Evolutionary conservation across 495 filamentous ascomycete species (phyloP), one percentile per base, ranked within the genome.

Genomic region (Penicillium subrubescens): DNA sequence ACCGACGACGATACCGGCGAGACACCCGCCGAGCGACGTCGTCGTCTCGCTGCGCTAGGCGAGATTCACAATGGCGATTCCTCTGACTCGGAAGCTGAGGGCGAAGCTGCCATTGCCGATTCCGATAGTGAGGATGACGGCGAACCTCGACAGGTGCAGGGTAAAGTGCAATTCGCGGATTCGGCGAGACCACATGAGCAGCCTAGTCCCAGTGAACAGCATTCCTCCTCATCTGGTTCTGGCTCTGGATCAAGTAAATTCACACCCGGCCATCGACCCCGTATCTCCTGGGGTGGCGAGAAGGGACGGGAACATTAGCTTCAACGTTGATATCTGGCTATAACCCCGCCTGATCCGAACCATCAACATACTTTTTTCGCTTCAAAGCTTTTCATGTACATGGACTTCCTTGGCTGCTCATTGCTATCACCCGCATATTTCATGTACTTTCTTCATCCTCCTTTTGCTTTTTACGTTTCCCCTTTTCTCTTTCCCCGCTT

Each of bases 11-110:
- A 88, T 27, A 78, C 76, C 3, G 85, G 82, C 44, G 94, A 97
- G 75, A 96, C 92, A 5, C 87, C 91, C 0, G 94, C 93, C 0
- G 94, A 97, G 77, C 83, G 90, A 48, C 84, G 90, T 41, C 84
- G 93, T 64, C 88, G 94, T 74, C 87, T 96, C 59, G 94, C 92
- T 2, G 94, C 94, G 5, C 78, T 97, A n/a, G 93, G 92, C 52
- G 77, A 84, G 8, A 71, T 79, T 23, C 58, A 62, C n/a, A 81
- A 84, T 10, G 83, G 83, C 27, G 83, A 82, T 19, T 84, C 83
- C 19, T 84, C 83, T 19, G 88, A 90, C 53, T 87, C 85, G 44
- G 89, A 92, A 43, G 87, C 88, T 61, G 83, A 86, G 15, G 79
- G 88, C 60, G 83, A 86, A 10, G 78, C 69, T 19, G 74, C 69